Base-by-base conservation (phyloP, 2,329 filamentous ascomycete species). In the Endothia cerciana region DNA sequence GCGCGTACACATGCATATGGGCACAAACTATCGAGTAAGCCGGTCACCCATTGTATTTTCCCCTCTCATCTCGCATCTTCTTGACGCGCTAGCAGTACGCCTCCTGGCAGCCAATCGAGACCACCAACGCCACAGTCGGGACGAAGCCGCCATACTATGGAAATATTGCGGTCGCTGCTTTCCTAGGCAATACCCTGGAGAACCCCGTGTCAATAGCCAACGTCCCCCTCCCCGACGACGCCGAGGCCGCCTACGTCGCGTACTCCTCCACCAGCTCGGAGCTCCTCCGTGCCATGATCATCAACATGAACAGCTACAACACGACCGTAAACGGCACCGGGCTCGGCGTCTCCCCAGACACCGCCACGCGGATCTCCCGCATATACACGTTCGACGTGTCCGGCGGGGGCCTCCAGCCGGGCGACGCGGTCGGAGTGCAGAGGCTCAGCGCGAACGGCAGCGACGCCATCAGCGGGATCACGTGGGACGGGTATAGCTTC, bases 131-230 rank as follows among this genome's bases (percentile, higher is more conserved):
- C 0, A 76, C 77, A 8, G 77, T 80, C 1, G 87, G 86, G 17
- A 89, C 87, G 25, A 89, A 88, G 71, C 77, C 87, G 0, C 87
- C 87, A 0, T 91, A 89, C 73, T 90, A 90, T 70, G 87, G 85
- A 19, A 86, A 85, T 73, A 76, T 89, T 19, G 83, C 83, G 40
- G 84, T 86, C 1, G 86, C 87, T 0, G 81, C 82, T 1, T 84
- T 87, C 70, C 73, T 90, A 2, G 82, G 83, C 1, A 74, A 83
- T 65, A 71, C 80, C 11, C 72, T 70, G 3, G 64, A 67, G 3
- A 68, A 69, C 28, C 69, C 75, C 17, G 78, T 83, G 3, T 78
- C 78, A 15, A 77, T 89, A 30, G 77, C 79, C n/a, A 79, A 84
- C 60, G 71, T 88, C 6, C 78, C 79, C 0, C 74, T 85, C 11